Evolutionary conservation across 495 filamentous ascomycete species (phyloP), one percentile per base, ranked within the genome.

Genomic region (Penicillium malachiteum): DNA sequence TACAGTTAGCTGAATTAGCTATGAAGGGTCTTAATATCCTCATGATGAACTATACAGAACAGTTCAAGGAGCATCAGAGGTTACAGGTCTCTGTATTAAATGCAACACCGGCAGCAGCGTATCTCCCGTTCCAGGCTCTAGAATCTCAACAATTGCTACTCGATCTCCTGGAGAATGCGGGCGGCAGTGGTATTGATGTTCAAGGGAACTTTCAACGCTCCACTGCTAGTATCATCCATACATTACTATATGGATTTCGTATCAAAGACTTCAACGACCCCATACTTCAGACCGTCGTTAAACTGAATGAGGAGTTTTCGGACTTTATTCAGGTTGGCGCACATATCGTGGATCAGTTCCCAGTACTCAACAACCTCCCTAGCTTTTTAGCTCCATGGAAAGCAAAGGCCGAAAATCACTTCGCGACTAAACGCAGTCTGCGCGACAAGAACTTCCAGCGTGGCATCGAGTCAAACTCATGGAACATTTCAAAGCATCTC

Each of bases 41-140:
- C 34, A 58, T 61, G 58, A 64, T 61, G 58, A 64, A 61, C 33
- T 58, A 64, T 30, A 64, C 62, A 8, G 45, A 58, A 3, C 58
- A 64, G 54, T 64, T 61, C 47, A 21, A 49, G 21, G 45, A 55
- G 18, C 58, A 65, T 45, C 62, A 65, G 42, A 48, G 58, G 32
- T 39, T 65, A 30, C 58, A 61, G 17, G 51, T 50, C 52, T 52
- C 58, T 0, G 62, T 64, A 0, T 42, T 64, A 16, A 64, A 64
- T 33, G 51, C 62, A 5, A 61, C 58, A 0, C 50, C 55, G 17
- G 54, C 62, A 44, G 62, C 58, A 3, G 43, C 58, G 2, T 65
- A 65, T 56, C 52, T 21, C 0, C 42, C 16, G 5, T 44, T 44
- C 12, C 42, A 44, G 18, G 9, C 42, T 30, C 9, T 44, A 12